Percentiles rank a stretch among this genome's conserved stretches.
These are phyloP conservation scores for Microsporum audouinii DNA, from an alignment of 2,329 filamentous ascomycete species.

Conservation along the genomic window DNA sequence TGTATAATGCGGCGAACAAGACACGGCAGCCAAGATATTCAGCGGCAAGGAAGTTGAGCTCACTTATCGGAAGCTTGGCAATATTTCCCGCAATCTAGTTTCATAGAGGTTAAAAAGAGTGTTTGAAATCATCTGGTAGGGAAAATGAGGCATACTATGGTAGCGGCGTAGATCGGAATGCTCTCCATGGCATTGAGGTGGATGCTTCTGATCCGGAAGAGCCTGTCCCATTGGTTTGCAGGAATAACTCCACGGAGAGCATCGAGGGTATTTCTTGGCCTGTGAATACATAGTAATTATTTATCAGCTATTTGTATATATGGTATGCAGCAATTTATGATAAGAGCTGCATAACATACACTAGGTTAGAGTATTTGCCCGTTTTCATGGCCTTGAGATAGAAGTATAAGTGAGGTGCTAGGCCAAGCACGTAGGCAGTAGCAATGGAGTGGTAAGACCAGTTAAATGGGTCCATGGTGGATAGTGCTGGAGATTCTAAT, in stretches of 20 bases:
- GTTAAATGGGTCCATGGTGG: conserved; percentile 17
- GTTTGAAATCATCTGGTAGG: neutral
- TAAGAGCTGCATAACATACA: conserved; percentile 12
- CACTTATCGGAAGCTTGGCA: conserved; percentile 22
- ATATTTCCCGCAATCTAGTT: conserved; percentile 24
- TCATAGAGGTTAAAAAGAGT: neutral
- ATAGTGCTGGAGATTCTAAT: neutral
- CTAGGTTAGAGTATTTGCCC: conserved; percentile 22
- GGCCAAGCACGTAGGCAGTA: conserved; percentile 23
- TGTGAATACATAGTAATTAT: conserved; percentile 6
- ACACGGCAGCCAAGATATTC: conserved; percentile 25
- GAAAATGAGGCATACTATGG: conserved; percentile 20
- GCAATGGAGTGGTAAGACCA: conserved; percentile 25
- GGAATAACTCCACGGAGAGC: conserved; percentile 21
- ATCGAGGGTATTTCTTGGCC: conserved; percentile 25
- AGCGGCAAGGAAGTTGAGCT: conserved; percentile 24
- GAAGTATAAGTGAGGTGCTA: conserved; percentile 24
- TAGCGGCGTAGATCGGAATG: conserved; percentile 26
- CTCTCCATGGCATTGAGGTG: conserved; percentile 29
- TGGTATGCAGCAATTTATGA: neutral
- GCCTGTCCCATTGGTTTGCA: conserved; percentile 15
- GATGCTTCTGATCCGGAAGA: conserved; percentile 22
- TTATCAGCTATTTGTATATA: neutral
- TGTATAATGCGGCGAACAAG: conserved; percentile 26
- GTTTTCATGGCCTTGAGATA: conserved; percentile 23